Evolutionary conservation across 345 rosid genomes (phyloP), one percentile per base, ranked within the genome.

Genomic region (Cardiospermum halicacabum): DNA sequence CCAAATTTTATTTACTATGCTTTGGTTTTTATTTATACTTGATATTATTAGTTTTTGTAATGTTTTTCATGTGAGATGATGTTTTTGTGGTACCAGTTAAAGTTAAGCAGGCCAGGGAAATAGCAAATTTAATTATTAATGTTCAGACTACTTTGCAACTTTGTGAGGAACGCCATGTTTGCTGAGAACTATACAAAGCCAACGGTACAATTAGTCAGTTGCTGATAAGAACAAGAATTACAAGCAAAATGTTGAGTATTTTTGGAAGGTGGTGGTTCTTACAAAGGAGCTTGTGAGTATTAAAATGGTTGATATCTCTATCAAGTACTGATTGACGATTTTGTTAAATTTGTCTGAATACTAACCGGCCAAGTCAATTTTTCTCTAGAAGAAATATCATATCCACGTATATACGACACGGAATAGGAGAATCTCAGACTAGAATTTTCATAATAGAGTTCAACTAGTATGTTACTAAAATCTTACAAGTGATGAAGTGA

Each of bases 91-190:
- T 11, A 24, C 0, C 30, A 67, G 72, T 19, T 48, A 53, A 65
- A 53, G 31, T 65, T 48, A 40, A 51, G 64, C 39, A 11, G 65
- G 57, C 48, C 15, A 58, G 40, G 65, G 64, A 65, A 65, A 39
- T 53, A 51, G 36, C 32, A 7, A 30, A 25, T 10, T 19, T 18
- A 13, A 21, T 26, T 25, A 58, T 9, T 24, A 27, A 13, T n/a
- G 25, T 2, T 18, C 19, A 22, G 27, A 24, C 19, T 26, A 4
- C 21, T 28, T n/a, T 48, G 26, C 19, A 62, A 48, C 11, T 30
- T 31, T 31, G 42, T 30, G 7, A 30, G 7, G 42, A 26, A 12
- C 19, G 28, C 28, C 28, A 31, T 34, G 25, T 58, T 24, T 37
- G 47, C 22, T 25, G 34, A 40, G 40, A 16, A 13, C n/a, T n/a